A percentile compares a stretch with the other conserved stretches of the same genome.
Conservation (phyloP, 352 stramenopile genomes). For the Phytophthora hibernalis region DNA sequence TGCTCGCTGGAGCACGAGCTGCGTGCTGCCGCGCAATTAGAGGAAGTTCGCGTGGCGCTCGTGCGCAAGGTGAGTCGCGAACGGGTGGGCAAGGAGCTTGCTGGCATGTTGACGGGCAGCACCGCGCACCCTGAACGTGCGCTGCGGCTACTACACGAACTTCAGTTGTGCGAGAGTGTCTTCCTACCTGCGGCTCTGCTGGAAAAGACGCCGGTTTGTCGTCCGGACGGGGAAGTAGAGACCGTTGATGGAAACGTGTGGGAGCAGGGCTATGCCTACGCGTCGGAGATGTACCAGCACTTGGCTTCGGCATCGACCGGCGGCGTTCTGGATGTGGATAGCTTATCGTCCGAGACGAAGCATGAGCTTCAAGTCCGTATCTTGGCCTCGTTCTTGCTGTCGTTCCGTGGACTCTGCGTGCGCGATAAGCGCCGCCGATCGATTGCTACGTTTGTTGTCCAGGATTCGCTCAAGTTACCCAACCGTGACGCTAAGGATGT, state of each 20-base stretch:
- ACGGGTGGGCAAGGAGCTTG: conserved; percentile 81
- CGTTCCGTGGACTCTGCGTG: conserved; percentile 57
- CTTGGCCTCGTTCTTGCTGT: conserved; percentile 64
- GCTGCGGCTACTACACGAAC: conserved; percentile 60
- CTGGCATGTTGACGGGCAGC: conserved; percentile 69
- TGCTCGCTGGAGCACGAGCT: conserved; percentile 92
- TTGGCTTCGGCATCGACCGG: conserved; percentile 17
- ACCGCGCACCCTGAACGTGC: conserved; percentile 71
- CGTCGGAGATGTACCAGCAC: conserved; percentile 51
- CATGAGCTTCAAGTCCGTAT: conserved; percentile 59
- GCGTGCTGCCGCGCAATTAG: conserved; percentile 63
- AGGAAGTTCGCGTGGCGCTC: conserved; percentile 65
- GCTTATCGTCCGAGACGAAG: conserved; percentile 46
- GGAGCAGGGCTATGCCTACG: conserved; percentile 51
- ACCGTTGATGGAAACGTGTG: conserved; percentile 37
- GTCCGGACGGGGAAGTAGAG: conserved; percentile 26
- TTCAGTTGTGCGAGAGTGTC: conserved; percentile 56
- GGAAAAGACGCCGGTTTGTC: conserved; percentile 45
- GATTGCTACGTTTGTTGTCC: conserved; percentile 58
- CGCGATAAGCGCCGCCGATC: conserved; percentile 60
- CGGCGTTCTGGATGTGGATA: conserved; percentile 40
- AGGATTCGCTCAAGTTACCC: conserved; percentile 71
- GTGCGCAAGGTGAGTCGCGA: conserved; percentile 82
- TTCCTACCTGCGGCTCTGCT: conserved; percentile 55
- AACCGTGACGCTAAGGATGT: conserved; percentile 76